Evolutionary conservation across 2,329 filamentous ascomycete species (phyloP).

Genomic region (Cytospora piceae): DNA sequence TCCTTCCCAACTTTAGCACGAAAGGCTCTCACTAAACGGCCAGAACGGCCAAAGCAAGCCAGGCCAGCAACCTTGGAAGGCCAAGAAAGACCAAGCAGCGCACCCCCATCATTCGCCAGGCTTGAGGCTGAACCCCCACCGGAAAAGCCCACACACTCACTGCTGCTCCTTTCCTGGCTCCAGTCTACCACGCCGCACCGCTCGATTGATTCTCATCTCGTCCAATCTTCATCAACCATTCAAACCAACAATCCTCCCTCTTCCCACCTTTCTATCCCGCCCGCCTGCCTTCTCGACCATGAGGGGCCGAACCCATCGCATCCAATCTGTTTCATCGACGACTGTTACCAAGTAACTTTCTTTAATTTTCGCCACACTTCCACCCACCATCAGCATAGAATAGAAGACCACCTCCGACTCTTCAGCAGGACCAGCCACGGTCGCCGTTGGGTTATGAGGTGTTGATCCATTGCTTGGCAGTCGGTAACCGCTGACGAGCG

Average conservation of each 20-base stretch:
- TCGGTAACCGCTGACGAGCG: constrained; percentile 25
- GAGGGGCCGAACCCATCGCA: constrained; percentile 19
- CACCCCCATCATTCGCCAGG: constrained; percentile 7
- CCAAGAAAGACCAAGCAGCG: constrained; percentile 3
- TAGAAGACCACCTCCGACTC: constrained; percentile 3
- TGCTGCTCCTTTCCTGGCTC: not conserved
- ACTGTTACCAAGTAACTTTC: constrained; percentile 8
- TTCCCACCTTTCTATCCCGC: not conserved
- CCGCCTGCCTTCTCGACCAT: not conserved
- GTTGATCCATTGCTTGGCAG: constrained; percentile 22
- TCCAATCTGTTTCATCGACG: constrained; percentile 8
- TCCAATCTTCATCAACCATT: constrained; percentile 17
- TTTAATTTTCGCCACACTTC: constrained; percentile 12
- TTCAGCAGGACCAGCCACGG: constrained; percentile 17
- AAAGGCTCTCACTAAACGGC: not conserved
- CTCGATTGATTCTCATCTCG: constrained; percentile 20
- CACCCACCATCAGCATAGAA: not conserved
- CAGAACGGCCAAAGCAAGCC: not conserved
- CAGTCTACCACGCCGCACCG: constrained; percentile 3
- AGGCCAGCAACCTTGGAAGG: constrained; percentile 3
- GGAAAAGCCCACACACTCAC: not conserved
- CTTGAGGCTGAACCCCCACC: constrained; percentile 11
- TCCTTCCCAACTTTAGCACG: not conserved
- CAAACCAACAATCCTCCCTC: not conserved
- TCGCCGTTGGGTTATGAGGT: constrained; percentile 26